These are phyloP conservation scores for Vitis rotundifolia DNA, from an alignment of 164 flowering plant genomes.

Conservation along the genomic window DNA sequence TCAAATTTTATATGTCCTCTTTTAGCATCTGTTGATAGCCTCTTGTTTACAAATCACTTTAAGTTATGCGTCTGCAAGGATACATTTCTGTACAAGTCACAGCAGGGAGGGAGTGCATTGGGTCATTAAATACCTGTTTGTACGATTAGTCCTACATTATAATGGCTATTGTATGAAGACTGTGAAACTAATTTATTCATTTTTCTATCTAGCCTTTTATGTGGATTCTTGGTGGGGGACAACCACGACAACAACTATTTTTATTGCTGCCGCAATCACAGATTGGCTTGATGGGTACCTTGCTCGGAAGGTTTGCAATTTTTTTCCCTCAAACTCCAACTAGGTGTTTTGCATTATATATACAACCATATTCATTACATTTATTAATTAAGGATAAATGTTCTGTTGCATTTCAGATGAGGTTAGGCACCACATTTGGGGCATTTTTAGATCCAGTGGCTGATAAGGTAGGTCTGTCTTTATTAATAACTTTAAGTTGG, in stretches of 20 bases:
- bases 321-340: not conserved
- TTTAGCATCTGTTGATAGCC: too few relatives aligned
- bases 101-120: too few relatives aligned
- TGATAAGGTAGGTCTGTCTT: conserved; percentile 67
- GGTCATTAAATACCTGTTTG: too few relatives aligned
- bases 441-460: conserved; percentile 99
- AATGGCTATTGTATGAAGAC: not conserved
- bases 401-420: conserved; percentile 62
- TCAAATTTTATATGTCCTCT: too few relatives aligned
- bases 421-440: conserved; percentile 79
- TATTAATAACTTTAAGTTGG: not conserved
- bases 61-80: too few relatives aligned
- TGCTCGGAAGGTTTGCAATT: conserved; percentile 73
- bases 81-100: too few relatives aligned
- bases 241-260: conserved; percentile 79
- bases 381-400: conserved; percentile 8
- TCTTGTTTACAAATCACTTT: too few relatives aligned
- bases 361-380: not conserved
- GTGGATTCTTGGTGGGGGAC: conserved; percentile 79
- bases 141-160: too few relatives aligned
- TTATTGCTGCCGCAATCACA: conserved; percentile 86
- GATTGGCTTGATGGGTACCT: conserved; percentile 99
- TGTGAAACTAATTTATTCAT: conserved; percentile 19
- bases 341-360: too few relatives aligned
- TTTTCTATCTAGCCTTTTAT: conserved; percentile 61